phyloP scores from a whole-genome alignment of 2,329 filamentous ascomycete species.

The Paraphaeosphaeria minitans region DNA sequence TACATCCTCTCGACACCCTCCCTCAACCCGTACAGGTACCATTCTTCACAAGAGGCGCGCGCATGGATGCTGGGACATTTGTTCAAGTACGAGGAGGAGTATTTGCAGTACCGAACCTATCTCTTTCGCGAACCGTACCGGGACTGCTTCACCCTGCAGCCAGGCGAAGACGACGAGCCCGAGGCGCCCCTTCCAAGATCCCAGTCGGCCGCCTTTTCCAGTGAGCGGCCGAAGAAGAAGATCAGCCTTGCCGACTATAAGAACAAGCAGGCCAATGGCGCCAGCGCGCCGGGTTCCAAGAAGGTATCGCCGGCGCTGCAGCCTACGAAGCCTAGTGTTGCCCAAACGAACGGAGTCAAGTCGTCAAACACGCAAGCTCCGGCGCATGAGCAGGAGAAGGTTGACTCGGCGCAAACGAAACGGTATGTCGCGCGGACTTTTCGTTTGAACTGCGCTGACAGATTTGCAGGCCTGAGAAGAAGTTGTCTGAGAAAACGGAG shows the following conservation, averaged over 20 bases:
- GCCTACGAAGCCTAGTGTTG: conserved; percentile 26
- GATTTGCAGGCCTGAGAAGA: conserved; percentile 24
- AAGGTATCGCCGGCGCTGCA: conserved; percentile 34
- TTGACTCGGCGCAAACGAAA: conserved; percentile 23
- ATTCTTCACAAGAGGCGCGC: conserved; percentile 47
- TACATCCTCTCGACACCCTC: conserved; percentile 57
- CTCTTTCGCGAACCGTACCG: conserved; percentile 61
- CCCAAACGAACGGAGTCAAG: conserved; percentile 35
- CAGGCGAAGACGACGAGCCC: conserved; percentile 60
- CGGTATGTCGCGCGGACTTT: conserved; percentile 20
- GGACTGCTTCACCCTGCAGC: conserved; percentile 55
- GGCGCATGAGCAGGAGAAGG: conserved; percentile 18
- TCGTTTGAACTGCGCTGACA: conserved; percentile 21
- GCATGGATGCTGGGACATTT: conserved; percentile 56
- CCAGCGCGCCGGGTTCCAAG: conserved; percentile 37
- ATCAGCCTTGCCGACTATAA: conserved; percentile 67
- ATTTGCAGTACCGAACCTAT: conserved; percentile 67
- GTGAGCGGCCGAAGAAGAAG: conserved; percentile 60
- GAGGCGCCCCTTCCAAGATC: conserved; percentile 47
- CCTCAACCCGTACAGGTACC: conserved; percentile 51
- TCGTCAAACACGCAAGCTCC: conserved; percentile 24
- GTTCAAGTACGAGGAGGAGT: conserved; percentile 61
- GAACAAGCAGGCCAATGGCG: conserved; percentile 55
- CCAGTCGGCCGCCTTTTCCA: conserved; percentile 45
- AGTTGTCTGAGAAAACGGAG: conserved; percentile 22